Percentiles rank a stretch among this genome's conserved stretches.
Conservation (phyloP, 2,329 filamentous ascomycete species). For the Cercospora beticola region DNA sequence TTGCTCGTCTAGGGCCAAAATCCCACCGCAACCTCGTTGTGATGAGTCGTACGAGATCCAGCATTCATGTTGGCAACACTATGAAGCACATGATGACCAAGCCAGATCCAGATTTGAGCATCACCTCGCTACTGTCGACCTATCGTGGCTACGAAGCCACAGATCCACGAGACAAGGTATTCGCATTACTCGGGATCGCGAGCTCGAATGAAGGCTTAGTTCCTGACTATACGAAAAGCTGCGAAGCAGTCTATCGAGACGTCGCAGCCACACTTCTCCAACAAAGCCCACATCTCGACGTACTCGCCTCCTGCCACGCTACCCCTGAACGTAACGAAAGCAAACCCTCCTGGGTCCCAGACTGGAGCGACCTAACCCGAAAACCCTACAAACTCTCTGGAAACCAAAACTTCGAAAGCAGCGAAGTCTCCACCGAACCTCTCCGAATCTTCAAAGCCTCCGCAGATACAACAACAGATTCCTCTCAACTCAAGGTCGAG, state of each 20-base stretch:
- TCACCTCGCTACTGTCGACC: background rate
- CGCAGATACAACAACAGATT: background rate
- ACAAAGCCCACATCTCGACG: background rate
- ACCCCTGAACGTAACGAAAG: background rate
- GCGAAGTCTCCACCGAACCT: background rate
- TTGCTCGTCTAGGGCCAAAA: background rate
- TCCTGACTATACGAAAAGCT: background rate
- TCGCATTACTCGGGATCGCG: constrained; percentile 12
- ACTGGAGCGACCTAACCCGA: constrained; percentile 3
- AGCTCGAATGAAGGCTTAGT: background rate
- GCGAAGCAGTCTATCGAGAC: background rate
- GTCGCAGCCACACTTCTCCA: background rate
- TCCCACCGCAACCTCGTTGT: constrained; percentile 10
- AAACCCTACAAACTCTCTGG: constrained; percentile 8
- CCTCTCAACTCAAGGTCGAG: background rate
- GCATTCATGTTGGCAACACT: background rate
- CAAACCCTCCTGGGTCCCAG: constrained; percentile 9
- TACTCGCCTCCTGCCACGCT: background rate
- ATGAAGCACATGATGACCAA: constrained; percentile 4
- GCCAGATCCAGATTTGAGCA: background rate
- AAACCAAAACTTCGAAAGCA: constrained; percentile 11
- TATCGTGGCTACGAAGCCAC: constrained; percentile 11
- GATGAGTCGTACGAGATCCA: constrained; percentile 6
- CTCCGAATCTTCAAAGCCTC: constrained; percentile 2
- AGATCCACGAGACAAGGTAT: constrained; percentile 15